Evolutionary conservation across 2,329 filamentous ascomycete species (phyloP), one percentile per base, ranked within the genome.

Genomic region (Colletotrichum chrysophilum): DNA sequence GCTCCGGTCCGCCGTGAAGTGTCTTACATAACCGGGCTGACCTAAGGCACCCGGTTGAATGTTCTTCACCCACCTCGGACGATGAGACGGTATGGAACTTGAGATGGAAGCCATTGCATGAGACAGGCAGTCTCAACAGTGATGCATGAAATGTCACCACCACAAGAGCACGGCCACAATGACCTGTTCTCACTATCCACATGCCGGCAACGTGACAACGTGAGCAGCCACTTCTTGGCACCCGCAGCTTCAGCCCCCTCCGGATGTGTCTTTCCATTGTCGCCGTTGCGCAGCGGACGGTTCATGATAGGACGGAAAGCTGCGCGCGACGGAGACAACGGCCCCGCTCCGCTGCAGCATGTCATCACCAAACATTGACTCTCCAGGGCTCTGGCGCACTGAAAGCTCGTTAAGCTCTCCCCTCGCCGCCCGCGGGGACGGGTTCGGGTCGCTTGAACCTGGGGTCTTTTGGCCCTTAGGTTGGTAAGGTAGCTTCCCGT

Each of bases 291-390:
- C 70, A 56, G 73, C 70, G 70, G 64, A 38, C 68, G 48, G 21
- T 30, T 36, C 34, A 14, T 68, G 70, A 68, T 69, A 73, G 70
- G 65, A 55, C 48, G 65, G 32, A 28, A 16, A 68, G 26, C 14
- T 24, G 32, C 34, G 24, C 34, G 58, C 32, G 21, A 64, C 58
- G 62, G 70, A 34, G 30, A 62, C 21, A 26, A 66, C 73, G 73
- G 70, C 73, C 70, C 73, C 73, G 58, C 70, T 34, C 73, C 70
- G 64, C 69, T 75, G 73, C 73, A 75, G 26, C 70, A 73, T 75
- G 73, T 75, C 73, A 75, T 73, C 73, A 75, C 64, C n/a, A 24
- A 55, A 68, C 73, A 68, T 24, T 18, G 30, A n/a, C 21, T 56
- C 21, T 60, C 61, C 52, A 30, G 38, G 72, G 38, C 55, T 66